Conservation (phyloP, 306 rosid species). For the Gleditsia sinensis region DNA sequence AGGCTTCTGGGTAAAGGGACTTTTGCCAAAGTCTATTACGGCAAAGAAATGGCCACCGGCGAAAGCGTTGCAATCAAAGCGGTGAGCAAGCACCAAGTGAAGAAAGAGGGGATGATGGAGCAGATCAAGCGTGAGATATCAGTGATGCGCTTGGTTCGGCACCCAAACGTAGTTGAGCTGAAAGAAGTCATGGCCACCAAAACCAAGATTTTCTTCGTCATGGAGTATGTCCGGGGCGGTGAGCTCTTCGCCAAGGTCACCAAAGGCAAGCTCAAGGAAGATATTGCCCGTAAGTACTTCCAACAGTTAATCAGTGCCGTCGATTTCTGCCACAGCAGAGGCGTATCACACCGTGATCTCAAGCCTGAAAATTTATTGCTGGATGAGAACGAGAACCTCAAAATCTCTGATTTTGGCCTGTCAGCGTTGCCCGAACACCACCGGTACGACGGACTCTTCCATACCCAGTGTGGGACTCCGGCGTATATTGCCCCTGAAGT, state of each 20-base stretch:
- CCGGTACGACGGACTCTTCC: conserved; percentile 61
- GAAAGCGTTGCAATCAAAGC: conserved; percentile 72
- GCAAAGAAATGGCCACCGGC: conserved; percentile 48
- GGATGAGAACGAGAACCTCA: conserved; percentile 63
- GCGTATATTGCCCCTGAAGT: conserved; percentile 78
- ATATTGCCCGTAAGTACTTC: conserved; percentile 56
- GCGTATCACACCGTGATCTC: conserved; percentile 67
- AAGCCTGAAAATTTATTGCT: conserved; percentile 70
- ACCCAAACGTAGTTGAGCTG: conserved; percentile 64
- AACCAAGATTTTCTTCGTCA: conserved; percentile 64
- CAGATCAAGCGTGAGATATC: conserved; percentile 73
- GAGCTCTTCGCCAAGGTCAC: conserved; percentile 73
- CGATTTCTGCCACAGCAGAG: conserved; percentile 74
- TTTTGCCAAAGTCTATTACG: conserved; percentile 75
- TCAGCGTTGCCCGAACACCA: conserved; percentile 66
- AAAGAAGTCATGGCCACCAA: conserved; percentile 73
- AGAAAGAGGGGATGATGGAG: conserved; percentile 67
- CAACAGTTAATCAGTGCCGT: conserved; percentile 75
- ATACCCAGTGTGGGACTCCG: conserved; percentile 79
- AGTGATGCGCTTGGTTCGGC: conserved; percentile 61
- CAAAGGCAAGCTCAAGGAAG: conserved; percentile 57
- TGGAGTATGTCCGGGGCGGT: conserved; percentile 71
- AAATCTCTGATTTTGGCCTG: conserved; percentile 70
- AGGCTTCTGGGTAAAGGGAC: conserved; percentile 80
- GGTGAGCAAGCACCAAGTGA: conserved; percentile 58